These are phyloP conservation scores for Phytophthora idaei DNA, from an alignment of 352 stramenopile species.

Conservation along the genomic window DNA sequence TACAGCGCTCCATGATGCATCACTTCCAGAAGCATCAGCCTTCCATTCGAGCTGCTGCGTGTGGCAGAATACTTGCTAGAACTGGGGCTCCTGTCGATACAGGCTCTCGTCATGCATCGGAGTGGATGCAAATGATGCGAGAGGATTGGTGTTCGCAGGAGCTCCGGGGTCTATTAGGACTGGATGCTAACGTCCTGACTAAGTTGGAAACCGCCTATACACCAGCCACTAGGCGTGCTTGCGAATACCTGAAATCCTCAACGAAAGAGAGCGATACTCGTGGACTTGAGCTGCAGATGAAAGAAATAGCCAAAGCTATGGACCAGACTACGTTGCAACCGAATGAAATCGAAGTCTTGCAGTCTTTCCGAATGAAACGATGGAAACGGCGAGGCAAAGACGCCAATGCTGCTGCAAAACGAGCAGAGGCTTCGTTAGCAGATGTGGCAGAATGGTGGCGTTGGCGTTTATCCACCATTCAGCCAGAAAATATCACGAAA, in stretches of 20 bases:
- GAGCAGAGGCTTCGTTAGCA: slow-evolving; percentile 25
- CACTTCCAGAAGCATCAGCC: slow-evolving; percentile 55
- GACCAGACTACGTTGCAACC: slow-evolving; percentile 3
- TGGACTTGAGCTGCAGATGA: slow-evolving; percentile 30
- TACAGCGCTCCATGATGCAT: slow-evolving; percentile 17
- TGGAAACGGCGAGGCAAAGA: slow-evolving; percentile 26
- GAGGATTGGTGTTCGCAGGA: slow-evolving; percentile 56
- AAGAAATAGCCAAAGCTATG: slow-evolving; percentile 43
- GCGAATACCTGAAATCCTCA: slow-evolving; percentile 12
- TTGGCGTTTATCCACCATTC: slow-evolving; percentile 1
- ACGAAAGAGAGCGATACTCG: background rate
- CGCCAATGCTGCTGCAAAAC: slow-evolving; percentile 11
- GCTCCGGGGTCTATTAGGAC: slow-evolving; percentile 46
- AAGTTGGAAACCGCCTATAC: slow-evolving; percentile 33
- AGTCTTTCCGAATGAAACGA: slow-evolving; percentile 27
- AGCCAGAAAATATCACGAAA: slow-evolving; percentile 6
- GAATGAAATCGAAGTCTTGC: slow-evolving; percentile 15
- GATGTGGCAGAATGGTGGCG: slow-evolving; percentile 73
- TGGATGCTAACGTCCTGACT: slow-evolving; percentile 46
- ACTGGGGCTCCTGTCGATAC: background rate
- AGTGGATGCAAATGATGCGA: slow-evolving; percentile 63
- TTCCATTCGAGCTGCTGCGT: slow-evolving; percentile 31
- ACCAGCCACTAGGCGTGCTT: slow-evolving; percentile 24
- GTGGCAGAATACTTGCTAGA: slow-evolving; percentile 15
- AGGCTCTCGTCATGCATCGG: slow-evolving; percentile 3